phyloP scores from a whole-genome alignment of 768 basidiomycete species.

The Leccinum imitatum region DNA sequence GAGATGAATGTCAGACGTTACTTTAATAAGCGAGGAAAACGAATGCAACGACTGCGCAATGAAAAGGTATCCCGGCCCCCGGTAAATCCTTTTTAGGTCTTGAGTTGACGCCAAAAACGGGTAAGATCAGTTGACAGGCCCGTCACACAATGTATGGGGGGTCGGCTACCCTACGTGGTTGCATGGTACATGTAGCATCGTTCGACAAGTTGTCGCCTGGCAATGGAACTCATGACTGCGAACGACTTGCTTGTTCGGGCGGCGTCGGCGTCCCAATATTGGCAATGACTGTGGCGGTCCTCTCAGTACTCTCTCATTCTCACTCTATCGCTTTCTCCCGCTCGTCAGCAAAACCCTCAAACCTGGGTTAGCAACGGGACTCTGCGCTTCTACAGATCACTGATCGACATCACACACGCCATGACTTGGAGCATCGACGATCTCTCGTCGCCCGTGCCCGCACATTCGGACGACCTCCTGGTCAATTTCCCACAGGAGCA shows the following conservation, averaged over 20 bases:
- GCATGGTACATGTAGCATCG: too few relatives aligned
- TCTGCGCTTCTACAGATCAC: background rate
- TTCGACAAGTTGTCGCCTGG: background rate
- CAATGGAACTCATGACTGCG: conserved; percentile 1
- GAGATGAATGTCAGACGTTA: background rate
- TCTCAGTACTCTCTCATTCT: background rate
- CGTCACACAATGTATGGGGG: background rate
- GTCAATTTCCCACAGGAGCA: conserved; percentile 49
- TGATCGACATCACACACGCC: background rate
- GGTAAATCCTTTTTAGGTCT: conserved; percentile 17
- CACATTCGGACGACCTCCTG: conserved; percentile 38
- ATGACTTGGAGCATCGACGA: background rate
- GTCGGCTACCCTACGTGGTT: background rate
- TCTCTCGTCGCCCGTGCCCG: conserved; percentile 15
- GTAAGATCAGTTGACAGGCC: background rate
- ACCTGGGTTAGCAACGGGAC: background rate
- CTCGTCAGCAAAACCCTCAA: background rate
- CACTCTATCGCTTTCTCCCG: background rate
- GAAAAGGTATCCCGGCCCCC: conserved; percentile 4
- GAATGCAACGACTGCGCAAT: background rate
- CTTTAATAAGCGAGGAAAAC: background rate
- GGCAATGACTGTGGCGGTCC: background rate
- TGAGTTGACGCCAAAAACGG: background rate
- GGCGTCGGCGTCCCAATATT: background rate
- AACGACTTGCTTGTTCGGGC: conserved; percentile 9